phyloP scores from a whole-genome alignment of 768 basidiomycete species.

The Cyclocybe aegerita region DNA sequence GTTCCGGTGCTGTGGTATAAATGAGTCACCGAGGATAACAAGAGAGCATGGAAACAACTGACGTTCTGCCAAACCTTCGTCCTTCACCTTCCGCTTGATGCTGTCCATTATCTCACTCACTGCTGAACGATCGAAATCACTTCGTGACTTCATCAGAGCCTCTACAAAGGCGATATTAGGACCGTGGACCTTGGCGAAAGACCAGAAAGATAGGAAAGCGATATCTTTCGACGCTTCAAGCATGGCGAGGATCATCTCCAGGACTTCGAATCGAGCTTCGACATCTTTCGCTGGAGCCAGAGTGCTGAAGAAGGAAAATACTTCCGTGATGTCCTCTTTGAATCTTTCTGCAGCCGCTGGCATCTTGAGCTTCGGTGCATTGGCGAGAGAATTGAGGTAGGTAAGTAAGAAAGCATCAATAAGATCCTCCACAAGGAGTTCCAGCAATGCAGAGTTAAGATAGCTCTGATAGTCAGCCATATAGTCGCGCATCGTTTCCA shows the following conservation, averaged over 20 bases:
- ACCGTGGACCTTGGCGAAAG: constrained; percentile 91
- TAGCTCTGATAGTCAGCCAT: constrained; percentile 93
- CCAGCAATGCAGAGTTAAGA: constrained; percentile 87
- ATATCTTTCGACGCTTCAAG: constrained; percentile 86
- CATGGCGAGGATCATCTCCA: constrained; percentile 80
- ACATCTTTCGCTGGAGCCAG: constrained; percentile 80
- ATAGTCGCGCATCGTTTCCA: constrained; percentile 96
- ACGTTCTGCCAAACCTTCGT: constrained; percentile 84
- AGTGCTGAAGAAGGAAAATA: constrained; percentile 78
- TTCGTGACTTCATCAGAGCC: constrained; percentile 82
- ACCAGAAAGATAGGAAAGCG: constrained; percentile 91
- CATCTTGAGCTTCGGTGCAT: constrained; percentile 82
- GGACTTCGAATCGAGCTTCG: constrained; percentile 79
- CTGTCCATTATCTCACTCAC: constrained; percentile 93
- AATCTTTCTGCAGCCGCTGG: constrained; percentile 84
- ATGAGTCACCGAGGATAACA: constrained; percentile 3
- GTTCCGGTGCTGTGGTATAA: constrained; percentile 59
- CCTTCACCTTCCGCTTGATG: constrained; percentile 88
- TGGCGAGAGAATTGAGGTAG: constrained; percentile 86
- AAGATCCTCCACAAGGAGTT: constrained; percentile 90
- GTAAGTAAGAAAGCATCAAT: constrained; percentile 86
- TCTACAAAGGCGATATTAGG: constrained; percentile 93
- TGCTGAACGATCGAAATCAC: constrained; percentile 87
- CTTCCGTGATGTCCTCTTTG: constrained; percentile 73
- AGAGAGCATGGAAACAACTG: constrained; percentile 29